These are phyloP conservation scores for Apiospora koreana DNA, from an alignment of 2,329 filamentous ascomycete genomes.

Conservation along the genomic window DNA sequence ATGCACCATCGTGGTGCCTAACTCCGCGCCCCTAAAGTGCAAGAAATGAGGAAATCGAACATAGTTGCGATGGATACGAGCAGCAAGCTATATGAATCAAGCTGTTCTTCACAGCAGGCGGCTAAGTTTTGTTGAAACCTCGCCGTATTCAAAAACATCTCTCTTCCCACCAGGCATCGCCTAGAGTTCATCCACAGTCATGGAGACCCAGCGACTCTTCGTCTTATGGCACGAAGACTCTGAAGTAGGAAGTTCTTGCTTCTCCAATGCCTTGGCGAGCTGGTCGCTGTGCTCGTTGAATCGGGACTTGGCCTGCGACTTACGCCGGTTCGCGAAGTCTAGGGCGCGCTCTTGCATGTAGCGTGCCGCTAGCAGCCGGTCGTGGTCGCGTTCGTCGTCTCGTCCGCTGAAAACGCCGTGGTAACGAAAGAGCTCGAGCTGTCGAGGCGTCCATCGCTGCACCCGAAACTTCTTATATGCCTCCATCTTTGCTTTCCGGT, in stretches of 20 bases:
- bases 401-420: background rate
- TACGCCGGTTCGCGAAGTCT: background rate
- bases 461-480: background rate
- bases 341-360: background rate
- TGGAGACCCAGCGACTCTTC: background rate
- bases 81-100: background rate
- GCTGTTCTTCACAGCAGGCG: background rate
- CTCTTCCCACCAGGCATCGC: background rate
- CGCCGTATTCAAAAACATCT: background rate
- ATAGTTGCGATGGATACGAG: background rate
- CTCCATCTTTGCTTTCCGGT: background rate
- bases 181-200: background rate
- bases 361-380: background rate
- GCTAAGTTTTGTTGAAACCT: background rate
- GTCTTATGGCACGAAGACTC: background rate
- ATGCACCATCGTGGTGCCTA: background rate
- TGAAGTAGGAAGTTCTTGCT: background rate
- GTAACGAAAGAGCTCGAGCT: background rate
- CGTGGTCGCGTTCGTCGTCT: background rate
- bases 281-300: background rate
- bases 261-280: background rate
- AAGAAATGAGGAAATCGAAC: no score
- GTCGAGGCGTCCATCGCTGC: background rate
- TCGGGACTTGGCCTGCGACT: background rate
- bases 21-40: no score